Base-by-base conservation (phyloP, 2,329 filamentous ascomycete species). In the Colletotrichum kahawae region DNA sequence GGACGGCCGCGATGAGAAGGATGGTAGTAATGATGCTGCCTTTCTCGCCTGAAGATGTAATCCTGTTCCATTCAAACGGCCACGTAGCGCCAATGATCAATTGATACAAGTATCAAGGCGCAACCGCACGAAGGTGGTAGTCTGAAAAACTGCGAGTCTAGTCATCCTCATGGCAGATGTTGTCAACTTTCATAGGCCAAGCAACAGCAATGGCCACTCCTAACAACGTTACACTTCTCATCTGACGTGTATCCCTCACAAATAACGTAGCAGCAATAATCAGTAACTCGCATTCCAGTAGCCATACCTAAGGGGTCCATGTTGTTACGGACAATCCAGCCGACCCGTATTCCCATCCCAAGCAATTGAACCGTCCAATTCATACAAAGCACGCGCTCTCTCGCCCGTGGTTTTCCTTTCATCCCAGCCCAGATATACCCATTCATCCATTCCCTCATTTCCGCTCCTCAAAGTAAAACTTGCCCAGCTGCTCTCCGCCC, bases 381-480 rank as follows among this genome's bases (percentile, higher is more conserved):
- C 68, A 54, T 75, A 48, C 63, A 51, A 51, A 34, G 63, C 73
- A 66, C 43, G 64, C 16, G 24, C 48, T 57, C 21, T 14, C 24
- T n/a, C 27, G 18, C 48, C 29, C 64, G 34, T 64, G n/a, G 57
- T 64, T 63, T 56, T 16, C 14, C 31, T 18, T 24, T 31, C 66
- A n/a, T 67, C 68, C 36, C 33, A 16, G 14, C 29, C 62, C 54
- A 38, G 21, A n/a, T 38, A 10, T n/a, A 13, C n/a, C 33, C 34
- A 38, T 63, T 38, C 33, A 29, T 16, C 4, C 6, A 18, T 27
- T 16, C 3, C 5, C 18, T 24, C 24, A 76, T 57, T 83, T 84
- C 77, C 86, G 85, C 14, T 88, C 87, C 80, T 93, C 92, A 78
- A 92, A 93, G 77, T 90, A 91, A 78, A 92, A 92, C 76, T 88